Base-by-base conservation (phyloP, 2,329 filamentous ascomycete genomes). In the Sporothrix luriei region DNA sequence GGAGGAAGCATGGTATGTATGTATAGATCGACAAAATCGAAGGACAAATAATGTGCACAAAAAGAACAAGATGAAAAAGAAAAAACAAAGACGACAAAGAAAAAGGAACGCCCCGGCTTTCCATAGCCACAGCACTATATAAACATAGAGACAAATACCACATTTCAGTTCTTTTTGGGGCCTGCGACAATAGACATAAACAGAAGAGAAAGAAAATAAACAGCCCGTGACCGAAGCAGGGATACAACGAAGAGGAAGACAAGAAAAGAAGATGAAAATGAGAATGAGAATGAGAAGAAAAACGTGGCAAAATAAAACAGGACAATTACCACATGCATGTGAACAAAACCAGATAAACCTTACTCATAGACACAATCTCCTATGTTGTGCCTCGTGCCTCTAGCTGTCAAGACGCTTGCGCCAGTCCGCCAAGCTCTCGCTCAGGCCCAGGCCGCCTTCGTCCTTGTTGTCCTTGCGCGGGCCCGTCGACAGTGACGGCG, bases 371-470 rank as follows among this genome's bases (percentile, higher is more conserved):
- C 19, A 46, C 38, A 61, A 43, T 11, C 19, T 16, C 55, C 7
- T 33, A 46, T 61, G 57, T 19, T 14, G 33, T 43, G 38, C 57
- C 19, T 3, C 16, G 29, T 24, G 40, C 40, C 40, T 43, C 14
- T 57, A 73, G 26, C 76, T 80, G 78, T 94, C 91, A 69, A 95
- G 83, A 75, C 90, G 85, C 79, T 91, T 91, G 74, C 92, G 85
- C 92, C 92, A 96, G 77, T 91, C 91, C 13, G 90, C 89, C 55
- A 95, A 80, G 75, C 88, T 92, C 77, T 90, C 90, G 75, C 87
- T 92, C 74, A 93, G 81, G 29, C 83, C 87, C 16, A 82, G 75
- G 5, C 80, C 80, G 11, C 74, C 78, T 43, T 76, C 77, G 9
- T 85, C 82, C 51, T 84, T 82, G 24, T 82, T 79, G 13, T 73